Evolutionary conservation across 2,329 filamentous ascomycete genomes (phyloP).

Genomic region (Phyllachora maydis): DNA sequence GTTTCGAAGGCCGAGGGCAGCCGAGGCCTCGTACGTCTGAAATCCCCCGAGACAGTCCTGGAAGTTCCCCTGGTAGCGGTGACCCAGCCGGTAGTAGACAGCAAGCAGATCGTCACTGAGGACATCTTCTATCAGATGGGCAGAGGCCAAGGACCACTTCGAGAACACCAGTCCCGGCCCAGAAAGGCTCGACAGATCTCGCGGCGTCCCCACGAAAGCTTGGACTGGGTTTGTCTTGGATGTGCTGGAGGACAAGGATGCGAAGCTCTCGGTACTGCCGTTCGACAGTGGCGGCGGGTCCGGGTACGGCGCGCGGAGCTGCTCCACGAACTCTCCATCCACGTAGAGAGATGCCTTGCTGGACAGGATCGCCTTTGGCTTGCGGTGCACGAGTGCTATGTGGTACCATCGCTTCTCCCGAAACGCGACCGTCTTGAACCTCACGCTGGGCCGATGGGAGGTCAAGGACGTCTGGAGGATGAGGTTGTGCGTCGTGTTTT

Average conservation of each 20-base stretch:
- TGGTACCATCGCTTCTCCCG: constrained; percentile 75
- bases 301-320: constrained; percentile 77
- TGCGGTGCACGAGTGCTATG: constrained; percentile 68
- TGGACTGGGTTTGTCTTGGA: constrained; percentile 52
- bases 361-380: constrained; percentile 51
- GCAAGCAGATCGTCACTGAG: constrained; percentile 82
- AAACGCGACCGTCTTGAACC: constrained; percentile 74
- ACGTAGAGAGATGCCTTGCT: constrained; percentile 79
- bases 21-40: constrained; percentile 88
- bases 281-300: constrained; percentile 46
- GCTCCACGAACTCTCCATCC: constrained; percentile 84
- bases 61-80: constrained; percentile 86
- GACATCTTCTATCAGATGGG: constrained; percentile 71
- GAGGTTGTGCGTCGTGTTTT: constrained; percentile 81
- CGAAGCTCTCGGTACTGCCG: constrained; percentile 44
- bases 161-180: constrained; percentile 56
- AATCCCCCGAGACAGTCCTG: constrained; percentile 92
- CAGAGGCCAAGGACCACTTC: constrained; percentile 76
- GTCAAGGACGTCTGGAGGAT: constrained; percentile 91
- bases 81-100: constrained; percentile 76
- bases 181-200: constrained; percentile 59
- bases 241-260: constrained; percentile 40
- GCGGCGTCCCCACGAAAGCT: constrained; percentile 82
- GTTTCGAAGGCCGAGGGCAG: constrained; percentile 74
- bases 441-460: constrained; percentile 68